A percentile compares a stretch with the other conserved stretches of the same genome.
Evolutionary conservation across 352 stramenopile genomes (phyloP).

Genomic region (Pythium aquatile): DNA sequence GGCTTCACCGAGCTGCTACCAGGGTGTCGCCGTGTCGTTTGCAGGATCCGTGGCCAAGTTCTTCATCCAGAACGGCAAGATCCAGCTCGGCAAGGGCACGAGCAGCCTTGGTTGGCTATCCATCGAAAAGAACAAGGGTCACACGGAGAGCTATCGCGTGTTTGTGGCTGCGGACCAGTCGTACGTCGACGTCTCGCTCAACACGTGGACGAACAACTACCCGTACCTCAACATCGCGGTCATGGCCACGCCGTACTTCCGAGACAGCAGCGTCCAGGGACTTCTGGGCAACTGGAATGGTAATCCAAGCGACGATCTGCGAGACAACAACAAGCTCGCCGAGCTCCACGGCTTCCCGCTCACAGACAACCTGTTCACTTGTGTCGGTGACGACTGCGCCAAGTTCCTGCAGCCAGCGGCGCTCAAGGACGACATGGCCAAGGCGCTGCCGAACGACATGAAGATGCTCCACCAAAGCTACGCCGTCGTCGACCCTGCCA

Average conservation of each 20-base stretch:
- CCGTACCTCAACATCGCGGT: slow-evolving; percentile 32
- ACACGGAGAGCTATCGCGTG: slow-evolving; percentile 31
- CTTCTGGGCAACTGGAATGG: slow-evolving; percentile 37
- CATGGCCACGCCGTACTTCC: slow-evolving; percentile 31
- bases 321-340: slow-evolving; percentile 20
- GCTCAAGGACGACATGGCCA: slow-evolving; percentile 28
- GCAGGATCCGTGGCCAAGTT: slow-evolving; percentile 31
- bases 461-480: slow-evolving; percentile 25
- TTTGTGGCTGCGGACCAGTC: slow-evolving; percentile 27
- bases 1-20: slow-evolving; percentile 28
- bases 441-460: slow-evolving; percentile 13
- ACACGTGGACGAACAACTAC: slow-evolving; percentile 29
- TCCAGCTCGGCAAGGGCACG: slow-evolving; percentile 25
- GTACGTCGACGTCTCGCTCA: slow-evolving; percentile 34
- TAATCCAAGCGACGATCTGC: slow-evolving; percentile 26
- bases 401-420: slow-evolving; percentile 19
- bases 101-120: slow-evolving; percentile 29
- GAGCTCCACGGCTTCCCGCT: slow-evolving; percentile 23
- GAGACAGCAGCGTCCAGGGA: slow-evolving; percentile 21
- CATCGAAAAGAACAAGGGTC: slow-evolving; percentile 29
- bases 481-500: slow-evolving; percentile 3
- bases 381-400: slow-evolving; percentile 21
- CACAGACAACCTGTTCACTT: slow-evolving; percentile 32
- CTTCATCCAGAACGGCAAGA: slow-evolving; percentile 29
- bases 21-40: slow-evolving; percentile 29